Evolutionary conservation across 768 basidiomycete genomes (phyloP), one percentile per base, ranked within the genome.

Genomic region (Leccinum boreale): DNA sequence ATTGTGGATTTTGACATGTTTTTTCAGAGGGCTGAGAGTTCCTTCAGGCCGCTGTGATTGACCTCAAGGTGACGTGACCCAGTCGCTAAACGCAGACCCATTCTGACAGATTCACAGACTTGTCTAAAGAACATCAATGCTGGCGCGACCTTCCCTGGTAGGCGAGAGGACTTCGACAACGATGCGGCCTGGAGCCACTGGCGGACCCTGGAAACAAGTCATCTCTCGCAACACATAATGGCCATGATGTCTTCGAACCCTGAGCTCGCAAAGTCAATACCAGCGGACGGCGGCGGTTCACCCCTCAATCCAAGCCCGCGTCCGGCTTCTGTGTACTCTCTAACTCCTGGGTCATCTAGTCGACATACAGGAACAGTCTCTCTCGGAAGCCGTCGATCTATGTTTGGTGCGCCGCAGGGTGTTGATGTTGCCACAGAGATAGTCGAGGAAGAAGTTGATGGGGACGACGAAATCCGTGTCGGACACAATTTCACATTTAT

Each of bases 121-220:
- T 94, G 92, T 68, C 77, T 98, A 54, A 96, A 96, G 77, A 91
- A 93, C 61, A 89, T 98, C 67, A 91, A 89, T 54, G 87, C 90
- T 14, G 89, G 92, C 24, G 79, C 81, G 12, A 75, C 89, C 1
- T 95, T 95, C 68, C 94, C 94, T 1, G 92, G 90, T n/a, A 82
- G 88, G 52, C 80, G 89, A 62, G 87, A 92, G 60, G 94, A 98
- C 69, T 98, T 98, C 67, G 82, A 85, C 33, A 86, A 73, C 53
- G 90, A 93, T 5, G 83, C 84, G 3, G 91, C 90, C 0, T 98
- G 90, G 85, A 81, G 85, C 31, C 80, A 89, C 33, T 98, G 94
- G 92, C 82, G 84, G 52, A 82, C 86, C 2, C 72, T 85, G 17
- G 96, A 98, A 75, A 88, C 92, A 0, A 81, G 89, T 0, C 85